Percentiles rank a stretch among this genome's conserved stretches.
phyloP scores from a whole-genome alignment of 2,329 filamentous ascomycete genomes.

The Verticillium longisporum region DNA sequence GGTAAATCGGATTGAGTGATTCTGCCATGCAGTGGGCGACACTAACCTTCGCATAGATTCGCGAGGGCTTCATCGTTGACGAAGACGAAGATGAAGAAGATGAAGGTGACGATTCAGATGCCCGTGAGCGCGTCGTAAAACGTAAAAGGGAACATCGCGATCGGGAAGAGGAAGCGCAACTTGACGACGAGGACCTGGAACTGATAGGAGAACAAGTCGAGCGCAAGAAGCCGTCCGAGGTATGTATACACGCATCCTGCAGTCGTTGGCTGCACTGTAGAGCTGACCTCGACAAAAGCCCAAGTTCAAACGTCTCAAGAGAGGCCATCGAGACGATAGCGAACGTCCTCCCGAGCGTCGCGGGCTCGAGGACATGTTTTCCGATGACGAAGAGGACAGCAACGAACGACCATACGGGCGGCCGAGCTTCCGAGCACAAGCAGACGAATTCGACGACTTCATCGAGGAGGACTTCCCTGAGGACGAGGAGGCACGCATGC shows the following conservation, averaged over 20 bases:
- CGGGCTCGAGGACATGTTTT: constrained; percentile 88
- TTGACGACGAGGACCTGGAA: constrained; percentile 95
- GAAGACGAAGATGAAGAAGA: constrained; percentile 78
- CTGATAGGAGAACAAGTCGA: constrained; percentile 74
- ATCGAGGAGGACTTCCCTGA: constrained; percentile 94
- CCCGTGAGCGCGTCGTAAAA: constrained; percentile 51
- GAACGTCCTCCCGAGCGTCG: constrained; percentile 58
- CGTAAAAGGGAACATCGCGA: constrained; percentile 72
- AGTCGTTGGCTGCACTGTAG: neutral
- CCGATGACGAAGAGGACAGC: constrained; percentile 73
- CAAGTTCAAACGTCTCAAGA: constrained; percentile 95
- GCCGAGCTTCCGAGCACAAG: constrained; percentile 49
- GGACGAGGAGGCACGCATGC: constrained; percentile 71
- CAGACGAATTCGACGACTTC: constrained; percentile 87
- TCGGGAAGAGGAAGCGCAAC: constrained; percentile 76
- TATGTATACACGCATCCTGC: constrained; percentile 31
- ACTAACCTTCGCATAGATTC: constrained; percentile 50
- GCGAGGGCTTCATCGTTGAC: constrained; percentile 93
- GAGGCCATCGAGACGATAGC: constrained; percentile 72
- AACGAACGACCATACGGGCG: constrained; percentile 46
- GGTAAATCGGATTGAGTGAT: constrained; percentile 38
- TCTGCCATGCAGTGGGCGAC: neutral
- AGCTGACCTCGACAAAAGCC: constrained; percentile 43
- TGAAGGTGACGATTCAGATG: constrained; percentile 52
- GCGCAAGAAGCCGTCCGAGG: constrained; percentile 61